Conservation (phyloP, 2,329 filamentous ascomycete genomes). For the Fusarium abutilonis region DNA sequence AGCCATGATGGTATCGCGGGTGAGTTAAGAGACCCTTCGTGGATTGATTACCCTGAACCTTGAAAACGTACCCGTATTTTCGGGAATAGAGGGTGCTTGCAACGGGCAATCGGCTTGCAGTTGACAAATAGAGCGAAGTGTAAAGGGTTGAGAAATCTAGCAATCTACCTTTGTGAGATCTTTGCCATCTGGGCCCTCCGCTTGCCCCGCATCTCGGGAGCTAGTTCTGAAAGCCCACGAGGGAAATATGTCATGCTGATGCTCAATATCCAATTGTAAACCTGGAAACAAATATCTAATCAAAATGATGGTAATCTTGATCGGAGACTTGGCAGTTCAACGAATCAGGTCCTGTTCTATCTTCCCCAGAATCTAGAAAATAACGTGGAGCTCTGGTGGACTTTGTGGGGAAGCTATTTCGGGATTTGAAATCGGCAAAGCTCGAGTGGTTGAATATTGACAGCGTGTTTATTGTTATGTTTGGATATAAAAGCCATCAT, state of each 20-base stretch:
- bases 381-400: background rate
- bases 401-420: conserved; percentile 20
- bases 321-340: background rate
- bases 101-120: background rate
- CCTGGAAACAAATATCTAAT: background rate
- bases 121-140: background rate
- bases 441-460: conserved; percentile 5
- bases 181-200: background rate
- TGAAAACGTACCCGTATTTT: too few relatives aligned
- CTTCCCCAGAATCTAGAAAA: conserved; percentile 6
- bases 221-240: background rate
- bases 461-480: background rate
- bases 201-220: conserved; percentile 30
- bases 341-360: conserved; percentile 13
- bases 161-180: background rate
- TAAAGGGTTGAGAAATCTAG: background rate
- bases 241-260: background rate
- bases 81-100: too few relatives aligned
- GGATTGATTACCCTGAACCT: too few relatives aligned
- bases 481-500: background rate
- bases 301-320: background rate
- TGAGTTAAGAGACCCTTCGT: too few relatives aligned
- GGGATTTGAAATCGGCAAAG: conserved; percentile 35
- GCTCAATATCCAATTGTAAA: conserved; percentile 8
- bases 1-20: conserved; percentile 40